phyloP scores from a whole-genome alignment of 331 rosid species.

The Phaseolus coccineus region DNA sequence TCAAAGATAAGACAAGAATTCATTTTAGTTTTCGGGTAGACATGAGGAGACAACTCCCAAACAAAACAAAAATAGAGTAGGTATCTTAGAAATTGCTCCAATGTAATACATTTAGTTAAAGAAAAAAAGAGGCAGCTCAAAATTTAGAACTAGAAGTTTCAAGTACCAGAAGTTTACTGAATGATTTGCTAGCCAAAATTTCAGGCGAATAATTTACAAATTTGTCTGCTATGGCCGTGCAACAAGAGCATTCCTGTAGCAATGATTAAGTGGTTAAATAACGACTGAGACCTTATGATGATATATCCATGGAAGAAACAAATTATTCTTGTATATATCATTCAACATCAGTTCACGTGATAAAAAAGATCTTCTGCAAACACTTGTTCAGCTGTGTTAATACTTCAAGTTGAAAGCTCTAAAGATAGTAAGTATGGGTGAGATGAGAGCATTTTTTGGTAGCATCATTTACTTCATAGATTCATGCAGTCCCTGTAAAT shows the following conservation, averaged over 20 bases:
- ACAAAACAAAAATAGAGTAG: background rate
- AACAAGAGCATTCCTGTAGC: constrained; percentile 75
- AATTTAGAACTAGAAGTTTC: constrained; percentile 16
- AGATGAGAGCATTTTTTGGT: background rate
- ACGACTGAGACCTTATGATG: background rate
- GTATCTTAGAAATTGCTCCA: background rate
- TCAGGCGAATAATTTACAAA: constrained; percentile 67
- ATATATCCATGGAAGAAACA: background rate
- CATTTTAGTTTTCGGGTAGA: background rate
- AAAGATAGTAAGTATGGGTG: background rate
- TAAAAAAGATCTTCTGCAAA: background rate
- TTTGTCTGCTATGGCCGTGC: constrained; percentile 76
- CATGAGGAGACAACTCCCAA: background rate
- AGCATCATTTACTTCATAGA: background rate
- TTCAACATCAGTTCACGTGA: background rate
- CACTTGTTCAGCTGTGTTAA: background rate
- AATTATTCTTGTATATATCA: background rate
- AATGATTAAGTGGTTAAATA: constrained; percentile 12
- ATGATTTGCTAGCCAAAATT: constrained; percentile 70
- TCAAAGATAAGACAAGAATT: constrained; percentile 11
- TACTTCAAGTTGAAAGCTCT: background rate
- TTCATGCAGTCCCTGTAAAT: background rate
- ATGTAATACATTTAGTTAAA: background rate
- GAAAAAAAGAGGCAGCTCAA: constrained; percentile 3
- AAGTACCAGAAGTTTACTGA: constrained; percentile 81